Evolutionary conservation across 345 rosid genomes (phyloP).

Genomic region (Balakata baccata): DNA sequence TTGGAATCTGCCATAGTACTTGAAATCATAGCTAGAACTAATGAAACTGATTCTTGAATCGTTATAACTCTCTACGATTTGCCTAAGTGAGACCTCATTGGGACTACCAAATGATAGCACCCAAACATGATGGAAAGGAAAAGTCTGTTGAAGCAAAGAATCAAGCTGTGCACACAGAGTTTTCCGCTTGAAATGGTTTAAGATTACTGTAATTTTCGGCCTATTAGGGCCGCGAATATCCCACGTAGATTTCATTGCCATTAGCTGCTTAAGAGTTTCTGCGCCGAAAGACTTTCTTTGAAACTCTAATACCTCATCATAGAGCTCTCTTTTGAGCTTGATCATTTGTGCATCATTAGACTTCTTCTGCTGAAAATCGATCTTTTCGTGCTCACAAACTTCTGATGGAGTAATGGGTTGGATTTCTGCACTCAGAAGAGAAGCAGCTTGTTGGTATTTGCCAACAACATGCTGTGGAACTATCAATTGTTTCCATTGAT

Average conservation of each 20-base stretch:
- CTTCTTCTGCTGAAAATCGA: slow-evolving; percentile 85
- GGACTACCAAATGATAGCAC: slow-evolving; percentile 91
- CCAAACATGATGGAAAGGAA: slow-evolving; percentile 93
- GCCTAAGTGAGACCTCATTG: slow-evolving; percentile 58
- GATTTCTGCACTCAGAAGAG: slow-evolving; percentile 31
- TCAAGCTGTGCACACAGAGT: slow-evolving; percentile 93
- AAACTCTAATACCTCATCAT: slow-evolving; percentile 55
- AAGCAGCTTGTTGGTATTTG: slow-evolving; percentile 58
- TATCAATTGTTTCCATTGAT: slow-evolving; percentile 65
- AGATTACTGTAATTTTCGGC: slow-evolving; percentile 77
- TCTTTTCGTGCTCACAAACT: slow-evolving; percentile 84
- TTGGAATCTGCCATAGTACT: slow-evolving; percentile 96
- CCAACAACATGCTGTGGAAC: slow-evolving; percentile 60
- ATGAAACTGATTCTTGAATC: slow-evolving; percentile 88
- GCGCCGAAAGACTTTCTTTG: slow-evolving; percentile 59
- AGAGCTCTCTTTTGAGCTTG: slow-evolving; percentile 69
- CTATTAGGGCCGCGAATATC: slow-evolving; percentile 51
- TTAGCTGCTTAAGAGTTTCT: slow-evolving; percentile 63
- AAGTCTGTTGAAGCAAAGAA: slow-evolving; percentile 76
- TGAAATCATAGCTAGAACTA: slow-evolving; percentile 87
- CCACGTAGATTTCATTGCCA: slow-evolving; percentile 88
- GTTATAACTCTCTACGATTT: slow-evolving; percentile 74
- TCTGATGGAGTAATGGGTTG: slow-evolving; percentile 40
- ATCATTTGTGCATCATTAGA: slow-evolving; percentile 72
- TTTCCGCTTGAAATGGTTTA: slow-evolving; percentile 95